phyloP scores from a whole-genome alignment of 1,284 basidiomycete genomes.

The Porodaedalea pini region DNA sequence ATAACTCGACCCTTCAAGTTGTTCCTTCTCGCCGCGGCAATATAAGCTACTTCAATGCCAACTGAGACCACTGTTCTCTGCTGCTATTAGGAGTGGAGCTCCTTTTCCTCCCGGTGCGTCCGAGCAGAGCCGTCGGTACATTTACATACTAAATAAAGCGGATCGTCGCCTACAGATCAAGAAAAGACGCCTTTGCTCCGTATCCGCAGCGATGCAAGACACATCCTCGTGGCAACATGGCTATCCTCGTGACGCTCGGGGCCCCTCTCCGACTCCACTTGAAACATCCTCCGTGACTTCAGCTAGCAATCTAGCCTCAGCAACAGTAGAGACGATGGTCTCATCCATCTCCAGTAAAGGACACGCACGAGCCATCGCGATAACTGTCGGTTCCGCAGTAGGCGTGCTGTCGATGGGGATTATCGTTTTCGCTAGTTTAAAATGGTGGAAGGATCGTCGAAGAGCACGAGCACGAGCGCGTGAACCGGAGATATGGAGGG shows the following conservation, averaged over 20 bases:
- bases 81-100: no score
- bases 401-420: not conserved
- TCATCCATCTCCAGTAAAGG: not conserved
- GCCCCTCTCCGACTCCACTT: not conserved
- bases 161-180: not conserved
- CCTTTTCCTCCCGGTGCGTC: no score
- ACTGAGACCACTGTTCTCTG: no score
- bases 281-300: not conserved
- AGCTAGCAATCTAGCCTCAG: not conserved
- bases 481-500: not conserved
- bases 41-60: no score
- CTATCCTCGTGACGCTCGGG: not conserved
- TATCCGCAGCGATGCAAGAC: not conserved
- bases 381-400: not conserved
- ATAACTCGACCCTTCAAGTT: no score
- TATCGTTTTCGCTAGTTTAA: not conserved
- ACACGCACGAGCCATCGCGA: not conserved
- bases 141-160: not conserved
- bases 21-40: no score
- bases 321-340: not conserved
- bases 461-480: not conserved
- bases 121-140: not conserved
- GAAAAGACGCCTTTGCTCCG: not conserved
- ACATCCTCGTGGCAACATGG: not conserved
- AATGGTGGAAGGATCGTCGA: not conserved